A percentile compares a stretch with the other conserved stretches of the same genome.
Conservation (phyloP, 306 rosid species). For the Prunus campanulata region DNA sequence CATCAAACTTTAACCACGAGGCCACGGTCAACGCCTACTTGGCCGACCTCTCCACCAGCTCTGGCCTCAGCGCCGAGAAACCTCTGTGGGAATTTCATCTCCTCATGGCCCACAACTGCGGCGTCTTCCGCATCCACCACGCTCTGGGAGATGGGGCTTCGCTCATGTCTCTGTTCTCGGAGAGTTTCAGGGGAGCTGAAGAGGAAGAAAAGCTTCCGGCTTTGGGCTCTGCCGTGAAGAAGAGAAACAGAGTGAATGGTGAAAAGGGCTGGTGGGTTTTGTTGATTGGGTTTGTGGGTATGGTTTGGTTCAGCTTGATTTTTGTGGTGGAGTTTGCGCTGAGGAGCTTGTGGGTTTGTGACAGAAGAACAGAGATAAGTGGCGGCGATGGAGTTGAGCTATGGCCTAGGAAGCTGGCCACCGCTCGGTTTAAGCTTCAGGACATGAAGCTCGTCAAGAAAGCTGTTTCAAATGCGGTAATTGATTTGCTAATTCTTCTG, state of each 20-base stretch:
- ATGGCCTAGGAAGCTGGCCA: conserved; percentile 79
- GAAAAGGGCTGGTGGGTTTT: neutral
- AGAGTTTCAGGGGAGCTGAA: conserved; percentile 44
- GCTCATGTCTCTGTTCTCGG: conserved; percentile 66
- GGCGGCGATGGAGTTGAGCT: conserved; percentile 82
- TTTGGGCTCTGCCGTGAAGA: neutral
- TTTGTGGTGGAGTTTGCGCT: conserved; percentile 43
- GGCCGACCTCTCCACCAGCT: too few species aligned
- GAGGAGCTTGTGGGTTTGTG: conserved; percentile 54
- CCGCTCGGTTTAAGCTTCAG: conserved; percentile 55
- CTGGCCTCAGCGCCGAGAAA: conserved; percentile 17
- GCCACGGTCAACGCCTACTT: too few species aligned
- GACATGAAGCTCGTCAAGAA: conserved; percentile 45
- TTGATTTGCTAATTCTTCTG: too few species aligned
- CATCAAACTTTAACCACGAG: conserved; percentile 15
- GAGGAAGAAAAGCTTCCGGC: conserved; percentile 38
- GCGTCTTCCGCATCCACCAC: conserved; percentile 65
- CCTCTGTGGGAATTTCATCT: conserved; percentile 90
- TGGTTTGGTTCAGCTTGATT: conserved; percentile 43
- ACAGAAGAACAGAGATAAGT: conserved; percentile 42
- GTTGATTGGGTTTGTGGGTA: conserved; percentile 20
- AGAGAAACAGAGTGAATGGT: neutral
- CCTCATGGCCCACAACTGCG: conserved; percentile 53
- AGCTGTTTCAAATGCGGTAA: too few species aligned
- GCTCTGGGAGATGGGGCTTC: conserved; percentile 85